These are phyloP conservation scores for Hygrocybe coccinea DNA, from an alignment of 768 basidiomycete genomes.

Conservation along the genomic window DNA sequence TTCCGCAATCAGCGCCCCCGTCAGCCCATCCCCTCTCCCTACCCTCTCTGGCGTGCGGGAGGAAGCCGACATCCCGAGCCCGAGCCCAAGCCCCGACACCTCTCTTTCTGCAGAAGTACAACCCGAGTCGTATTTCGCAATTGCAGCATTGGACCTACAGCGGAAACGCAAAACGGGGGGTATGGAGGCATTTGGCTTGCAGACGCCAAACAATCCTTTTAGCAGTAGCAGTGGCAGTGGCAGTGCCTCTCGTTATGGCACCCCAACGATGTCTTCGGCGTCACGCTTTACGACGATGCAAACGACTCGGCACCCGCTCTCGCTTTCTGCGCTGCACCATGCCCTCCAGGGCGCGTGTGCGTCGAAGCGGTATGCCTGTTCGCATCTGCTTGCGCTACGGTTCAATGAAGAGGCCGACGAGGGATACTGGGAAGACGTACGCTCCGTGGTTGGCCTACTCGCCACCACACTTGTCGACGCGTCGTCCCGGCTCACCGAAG, in stretches of 20 bases:
- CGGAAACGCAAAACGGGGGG: conserved; percentile 49
- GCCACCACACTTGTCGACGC: conserved; percentile 65
- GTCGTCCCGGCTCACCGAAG: conserved; percentile 54
- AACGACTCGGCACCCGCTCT: conserved; percentile 59
- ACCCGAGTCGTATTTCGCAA: conserved; percentile 45
- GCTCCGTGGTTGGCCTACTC: conserved; percentile 65
- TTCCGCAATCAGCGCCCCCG: conserved; percentile 40
- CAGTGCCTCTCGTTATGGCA: conserved; percentile 22
- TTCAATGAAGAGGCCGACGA: conserved; percentile 70
- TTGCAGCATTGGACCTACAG: conserved; percentile 57
- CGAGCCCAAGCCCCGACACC: conserved; percentile 1
- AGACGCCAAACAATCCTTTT: conserved; percentile 21
- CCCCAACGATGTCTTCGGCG: conserved; percentile 37
- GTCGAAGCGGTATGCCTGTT: conserved; percentile 71
- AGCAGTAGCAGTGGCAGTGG: conserved; percentile 33
- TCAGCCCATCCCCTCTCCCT: conserved; percentile 23
- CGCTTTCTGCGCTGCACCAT: conserved; percentile 55
- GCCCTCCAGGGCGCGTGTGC: conserved; percentile 63
- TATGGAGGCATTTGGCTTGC: conserved; percentile 44
- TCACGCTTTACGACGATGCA: conserved; percentile 69
- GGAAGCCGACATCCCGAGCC: conserved; percentile 31
- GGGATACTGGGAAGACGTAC: conserved; percentile 81
- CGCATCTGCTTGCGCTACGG: conserved; percentile 73
- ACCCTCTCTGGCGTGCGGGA: conserved; percentile 19
- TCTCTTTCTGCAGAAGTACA: conserved; percentile 12